Evolutionary conservation across 371 early-diverging fungal genomes (phyloP).

Genomic region (Haplosporangium sp.): DNA sequence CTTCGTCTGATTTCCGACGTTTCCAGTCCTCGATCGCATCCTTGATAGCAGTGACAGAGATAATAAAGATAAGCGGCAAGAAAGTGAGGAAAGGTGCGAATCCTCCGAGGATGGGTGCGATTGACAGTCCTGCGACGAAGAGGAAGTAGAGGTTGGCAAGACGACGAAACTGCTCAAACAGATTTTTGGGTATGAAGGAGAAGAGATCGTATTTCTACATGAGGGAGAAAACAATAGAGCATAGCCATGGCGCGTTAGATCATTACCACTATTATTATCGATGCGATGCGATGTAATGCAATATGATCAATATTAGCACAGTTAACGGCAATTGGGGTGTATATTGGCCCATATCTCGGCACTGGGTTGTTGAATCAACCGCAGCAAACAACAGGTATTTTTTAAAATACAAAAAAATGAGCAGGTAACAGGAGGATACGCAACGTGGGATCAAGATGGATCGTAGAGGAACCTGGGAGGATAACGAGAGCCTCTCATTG

Average conservation of each 20-base stretch:
- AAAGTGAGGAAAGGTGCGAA: constrained; percentile 75
- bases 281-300: too few relatives aligned
- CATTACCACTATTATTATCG: too few relatives aligned
- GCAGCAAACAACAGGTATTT: too few relatives aligned
- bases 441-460: too few relatives aligned
- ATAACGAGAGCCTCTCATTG: too few relatives aligned
- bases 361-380: too few relatives aligned
- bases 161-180: constrained; percentile 89
- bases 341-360: too few relatives aligned
- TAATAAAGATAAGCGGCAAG: constrained; percentile 78
- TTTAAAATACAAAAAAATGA: too few relatives aligned
- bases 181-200: constrained; percentile 88
- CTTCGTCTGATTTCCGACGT: constrained; percentile 85
- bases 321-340: too few relatives aligned
- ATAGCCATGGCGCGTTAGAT: not conserved
- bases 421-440: too few relatives aligned
- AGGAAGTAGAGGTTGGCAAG: constrained; percentile 92
- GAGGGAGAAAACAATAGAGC: not conserved
- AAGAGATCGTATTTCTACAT: constrained; percentile 86
- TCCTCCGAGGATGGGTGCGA: constrained; percentile 71
- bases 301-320: too few relatives aligned
- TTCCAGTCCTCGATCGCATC: constrained; percentile 95
- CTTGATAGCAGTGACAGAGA: constrained; percentile 88
- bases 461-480: too few relatives aligned
- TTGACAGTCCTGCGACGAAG: constrained; percentile 81